Conservation (phyloP, 768 basidiomycete species). For the Panellus pusillus region DNA sequence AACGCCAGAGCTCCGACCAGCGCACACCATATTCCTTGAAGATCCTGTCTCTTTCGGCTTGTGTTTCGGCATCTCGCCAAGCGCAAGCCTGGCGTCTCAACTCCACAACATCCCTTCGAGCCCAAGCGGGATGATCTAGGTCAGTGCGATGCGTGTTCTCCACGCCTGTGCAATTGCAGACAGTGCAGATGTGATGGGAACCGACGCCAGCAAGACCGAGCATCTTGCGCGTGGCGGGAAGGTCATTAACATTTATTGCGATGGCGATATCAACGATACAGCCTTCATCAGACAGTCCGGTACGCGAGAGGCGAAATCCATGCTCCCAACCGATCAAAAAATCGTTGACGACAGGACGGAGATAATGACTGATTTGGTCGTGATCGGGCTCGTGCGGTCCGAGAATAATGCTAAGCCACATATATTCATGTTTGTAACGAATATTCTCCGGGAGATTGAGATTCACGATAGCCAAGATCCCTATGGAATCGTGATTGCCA, state of each 20-base stretch:
- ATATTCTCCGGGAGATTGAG: conserved; percentile 32
- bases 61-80: conserved; percentile 11
- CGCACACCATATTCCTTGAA: conserved; percentile 23
- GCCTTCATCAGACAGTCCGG: conserved; percentile 2
- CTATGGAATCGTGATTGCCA: conserved; percentile 24
- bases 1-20: conserved; percentile 27
- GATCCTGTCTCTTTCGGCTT: conserved; percentile 17
- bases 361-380: conserved; percentile 28
- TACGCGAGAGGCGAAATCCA: conserved; percentile 17
- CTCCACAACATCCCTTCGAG: neutral
- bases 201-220: conserved; percentile 22
- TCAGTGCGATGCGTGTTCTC: conserved; percentile 13
- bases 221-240: conserved; percentile 27
- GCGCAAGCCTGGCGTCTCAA: neutral
- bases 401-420: conserved; percentile 31
- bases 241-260: conserved; percentile 28
- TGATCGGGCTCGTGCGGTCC: conserved; percentile 28
- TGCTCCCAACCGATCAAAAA: conserved; percentile 20
- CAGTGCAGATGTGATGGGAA: conserved; percentile 28
- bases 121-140: conserved; percentile 17
- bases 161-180: conserved; percentile 26
- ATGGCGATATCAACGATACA: conserved; percentile 7
- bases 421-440: conserved; percentile 30
- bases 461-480: conserved; percentile 30
- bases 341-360: conserved; percentile 28